phyloP scores from a whole-genome alignment of 768 basidiomycete genomes.

The Dentipellis sp. region DNA sequence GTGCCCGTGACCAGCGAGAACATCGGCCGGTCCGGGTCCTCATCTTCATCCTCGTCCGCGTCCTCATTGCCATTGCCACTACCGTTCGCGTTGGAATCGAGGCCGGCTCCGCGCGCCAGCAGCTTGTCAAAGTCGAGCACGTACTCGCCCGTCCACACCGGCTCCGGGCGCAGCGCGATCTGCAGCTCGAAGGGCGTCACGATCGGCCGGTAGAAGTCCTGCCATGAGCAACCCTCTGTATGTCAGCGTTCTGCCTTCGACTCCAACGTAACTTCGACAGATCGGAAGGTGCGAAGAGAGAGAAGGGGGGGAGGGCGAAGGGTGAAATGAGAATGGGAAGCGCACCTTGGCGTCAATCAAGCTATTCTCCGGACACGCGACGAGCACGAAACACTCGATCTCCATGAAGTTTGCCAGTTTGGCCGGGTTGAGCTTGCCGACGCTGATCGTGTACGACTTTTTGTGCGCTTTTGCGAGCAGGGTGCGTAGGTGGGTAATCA shows the following conservation, averaged over 20 bases:
- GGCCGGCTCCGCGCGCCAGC: conserved; percentile 25
- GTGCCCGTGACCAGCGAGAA: conserved; percentile 86
- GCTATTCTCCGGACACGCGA: conserved; percentile 92
- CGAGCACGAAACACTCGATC: conserved; percentile 91
- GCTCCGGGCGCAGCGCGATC: conserved; percentile 63
- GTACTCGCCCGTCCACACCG: conserved; percentile 69
- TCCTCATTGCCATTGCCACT: neutral
- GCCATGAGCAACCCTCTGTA: neutral
- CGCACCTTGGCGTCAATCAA: conserved; percentile 67
- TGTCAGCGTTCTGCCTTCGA: neutral
- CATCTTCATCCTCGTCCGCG: conserved; percentile 22
- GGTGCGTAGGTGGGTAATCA: conserved; percentile 73
- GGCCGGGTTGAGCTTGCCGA: conserved; percentile 90
- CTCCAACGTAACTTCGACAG: too few species aligned
- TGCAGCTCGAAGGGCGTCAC: conserved; percentile 90
- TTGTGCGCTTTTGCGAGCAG: conserved; percentile 60
- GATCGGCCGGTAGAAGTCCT: conserved; percentile 90
- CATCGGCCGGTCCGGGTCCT: conserved; percentile 61
- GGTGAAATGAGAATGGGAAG: conserved; percentile 1
- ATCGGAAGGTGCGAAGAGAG: neutral
- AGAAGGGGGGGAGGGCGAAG: neutral
- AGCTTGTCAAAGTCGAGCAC: conserved; percentile 68
- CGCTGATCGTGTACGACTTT: conserved; percentile 91
- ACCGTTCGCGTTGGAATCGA: neutral
- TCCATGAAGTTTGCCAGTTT: conserved; percentile 96